phyloP scores from a whole-genome alignment of 2,329 filamentous ascomycete species.

The Epichloe typhina region DNA sequence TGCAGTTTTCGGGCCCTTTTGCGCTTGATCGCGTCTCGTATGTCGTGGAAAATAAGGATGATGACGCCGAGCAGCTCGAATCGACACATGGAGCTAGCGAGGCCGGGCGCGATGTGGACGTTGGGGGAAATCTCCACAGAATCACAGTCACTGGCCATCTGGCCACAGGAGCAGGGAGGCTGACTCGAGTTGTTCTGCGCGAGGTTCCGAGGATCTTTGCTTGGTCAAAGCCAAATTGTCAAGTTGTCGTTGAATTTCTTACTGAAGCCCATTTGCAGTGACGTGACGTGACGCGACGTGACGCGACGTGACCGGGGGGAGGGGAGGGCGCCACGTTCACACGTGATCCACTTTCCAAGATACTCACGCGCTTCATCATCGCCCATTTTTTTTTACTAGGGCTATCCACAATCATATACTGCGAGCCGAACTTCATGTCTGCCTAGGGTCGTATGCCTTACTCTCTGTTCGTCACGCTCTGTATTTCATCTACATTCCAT shows the following conservation, averaged over 20 bases:
- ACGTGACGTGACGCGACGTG: neutral
- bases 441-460: too few relatives aligned
- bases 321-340: neutral
- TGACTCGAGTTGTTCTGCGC: neutral
- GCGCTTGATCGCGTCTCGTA: slow-evolving; percentile 26
- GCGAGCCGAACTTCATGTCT: too few relatives aligned
- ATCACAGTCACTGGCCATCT: neutral
- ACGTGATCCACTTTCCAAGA: slow-evolving; percentile 1
- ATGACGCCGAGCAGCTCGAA: slow-evolving; percentile 39
- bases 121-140: too few relatives aligned
- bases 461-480: too few relatives aligned
- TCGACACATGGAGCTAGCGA: slow-evolving; percentile 32
- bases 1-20: slow-evolving; percentile 18
- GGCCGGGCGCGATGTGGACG: neutral
- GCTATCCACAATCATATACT: too few relatives aligned
- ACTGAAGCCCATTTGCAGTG: neutral
- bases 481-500: slow-evolving; percentile 4
- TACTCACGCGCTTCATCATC: too few relatives aligned
- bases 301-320: neutral
- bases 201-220: neutral
- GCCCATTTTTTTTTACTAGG: too few relatives aligned
- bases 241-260: neutral
- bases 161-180: neutral
- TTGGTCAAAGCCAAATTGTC: neutral
- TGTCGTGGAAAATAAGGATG: slow-evolving; percentile 32